Evolutionary conservation across 2,329 filamentous ascomycete genomes (phyloP), one percentile per base, ranked within the genome.

Genomic region (Cladobotryum protrusum): DNA sequence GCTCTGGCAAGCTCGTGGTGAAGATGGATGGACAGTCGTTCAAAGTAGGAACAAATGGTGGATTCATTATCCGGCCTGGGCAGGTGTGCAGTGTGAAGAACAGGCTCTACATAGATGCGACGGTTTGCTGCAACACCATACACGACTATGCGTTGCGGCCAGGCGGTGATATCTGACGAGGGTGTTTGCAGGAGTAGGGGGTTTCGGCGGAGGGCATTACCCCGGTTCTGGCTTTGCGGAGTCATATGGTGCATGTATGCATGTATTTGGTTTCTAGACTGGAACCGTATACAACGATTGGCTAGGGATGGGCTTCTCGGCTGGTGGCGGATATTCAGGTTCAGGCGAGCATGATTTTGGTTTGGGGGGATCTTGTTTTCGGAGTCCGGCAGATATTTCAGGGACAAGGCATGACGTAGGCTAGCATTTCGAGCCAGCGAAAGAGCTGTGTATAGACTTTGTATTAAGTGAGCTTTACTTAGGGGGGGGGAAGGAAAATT

Each of bases 61-160:
- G 72, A 56, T 73, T 78, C 53, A 63, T 66, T 44, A 63, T 78
- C 35, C 63, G 59, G 18, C 66, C 72, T 0, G 70, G 71, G 0
- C 61, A 60, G 45, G 47, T 48, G 1, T 74, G 71, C 54, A 61
- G 58, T 15, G 67, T 71, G 4, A 61, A 67, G 50, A 79, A 79
- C 52, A 60, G 63, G 32, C 57, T 71, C 0, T 77, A 78, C 50
- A 39, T 67, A 3, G 72, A 77, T 49, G 68, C 72, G 0, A 63
- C 68, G 15, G 52, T 78, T 37, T 71, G 75, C 49, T 67, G 72
- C 46, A 68, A 66, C 3, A 65, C 67, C 5, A 56, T 71, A 18
- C 50, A 48, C 13, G 53, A 58, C 12, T 61, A 62, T 24, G 54
- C 52, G 14, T 14, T 49, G 17, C 19, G 42, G 40, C 18, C 42